Percentiles rank a stretch among this genome's conserved stretches.
Conservation (phyloP, 495 filamentous ascomycete genomes). For the Penicillium bovifimosum region DNA sequence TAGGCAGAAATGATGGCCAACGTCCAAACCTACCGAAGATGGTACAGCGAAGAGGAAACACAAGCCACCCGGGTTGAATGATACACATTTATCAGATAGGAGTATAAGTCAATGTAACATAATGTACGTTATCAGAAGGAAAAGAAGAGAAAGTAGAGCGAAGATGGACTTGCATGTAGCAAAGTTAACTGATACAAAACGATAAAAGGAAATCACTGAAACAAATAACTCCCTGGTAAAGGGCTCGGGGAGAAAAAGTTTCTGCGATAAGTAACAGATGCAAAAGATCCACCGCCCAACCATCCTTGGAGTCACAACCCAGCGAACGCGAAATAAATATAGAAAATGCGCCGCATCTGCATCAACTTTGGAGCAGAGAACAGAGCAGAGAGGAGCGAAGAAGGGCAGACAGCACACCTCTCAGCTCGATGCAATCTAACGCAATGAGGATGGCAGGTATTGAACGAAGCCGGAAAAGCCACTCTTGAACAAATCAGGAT, state of each 20-base stretch:
- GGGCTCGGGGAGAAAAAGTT: slow-evolving; percentile 15
- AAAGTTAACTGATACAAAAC: slow-evolving; percentile 10
- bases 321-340: slow-evolving; percentile 2
- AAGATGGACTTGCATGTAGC: slow-evolving; percentile 13
- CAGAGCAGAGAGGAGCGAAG: background rate
- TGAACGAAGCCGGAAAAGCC: slow-evolving; percentile 31
- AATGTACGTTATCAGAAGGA: slow-evolving; percentile 25
- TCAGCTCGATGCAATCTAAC: slow-evolving; percentile 29
- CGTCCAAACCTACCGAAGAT: background rate
- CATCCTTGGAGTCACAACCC: slow-evolving; percentile 1
- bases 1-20: background rate
- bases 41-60: background rate
- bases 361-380: background rate
- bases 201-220: slow-evolving; percentile 8
- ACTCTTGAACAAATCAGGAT: slow-evolving; percentile 32
- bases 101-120: slow-evolving; percentile 20
- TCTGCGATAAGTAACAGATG: slow-evolving; percentile 1
- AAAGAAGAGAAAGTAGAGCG: slow-evolving; percentile 5
- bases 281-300: slow-evolving; percentile 7
- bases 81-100: background rate
- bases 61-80: background rate
- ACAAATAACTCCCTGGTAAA: slow-evolving; percentile 10
- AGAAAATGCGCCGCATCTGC: slow-evolving; percentile 1
- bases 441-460: slow-evolving; percentile 31
- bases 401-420: slow-evolving; percentile 1